Conservation (phyloP, 2,329 filamentous ascomycete species). For the Huntiella decipiens region DNA sequence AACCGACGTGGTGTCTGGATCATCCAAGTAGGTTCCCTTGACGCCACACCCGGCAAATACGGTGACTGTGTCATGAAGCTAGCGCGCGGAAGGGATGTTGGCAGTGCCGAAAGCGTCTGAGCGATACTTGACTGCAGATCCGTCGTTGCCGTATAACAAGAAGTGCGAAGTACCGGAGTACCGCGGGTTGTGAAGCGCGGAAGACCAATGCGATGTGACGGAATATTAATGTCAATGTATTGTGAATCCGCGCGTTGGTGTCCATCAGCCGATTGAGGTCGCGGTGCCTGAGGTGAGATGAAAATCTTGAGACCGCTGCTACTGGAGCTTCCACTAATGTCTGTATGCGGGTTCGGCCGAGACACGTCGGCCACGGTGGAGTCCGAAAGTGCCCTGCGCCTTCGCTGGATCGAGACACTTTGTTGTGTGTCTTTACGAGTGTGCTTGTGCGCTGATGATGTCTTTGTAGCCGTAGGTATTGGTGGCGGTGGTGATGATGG, state of each 20-base stretch:
- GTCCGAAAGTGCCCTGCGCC: slow-evolving; percentile 53
- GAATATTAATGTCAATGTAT: slow-evolving; percentile 51
- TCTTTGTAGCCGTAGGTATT: slow-evolving; percentile 1
- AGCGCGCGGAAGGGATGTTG: slow-evolving; percentile 5
- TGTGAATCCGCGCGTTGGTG: slow-evolving; percentile 21
- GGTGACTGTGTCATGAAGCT: slow-evolving; percentile 6
- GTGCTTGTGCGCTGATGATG: slow-evolving; percentile 12
- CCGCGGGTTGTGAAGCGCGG: slow-evolving; percentile 62
- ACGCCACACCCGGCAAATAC: slow-evolving; percentile 6
- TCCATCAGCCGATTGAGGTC: slow-evolving; percentile 34
- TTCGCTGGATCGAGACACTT: slow-evolving; percentile 15
- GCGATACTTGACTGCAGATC: slow-evolving; percentile 22
- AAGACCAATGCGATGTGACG: slow-evolving; percentile 66
- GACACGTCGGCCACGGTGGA: slow-evolving; percentile 48
- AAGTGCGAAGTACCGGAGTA: slow-evolving; percentile 59
- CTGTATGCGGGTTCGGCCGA: slow-evolving; percentile 17
- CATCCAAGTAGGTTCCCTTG: slow-evolving; percentile 11
- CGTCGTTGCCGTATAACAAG: slow-evolving; percentile 60
- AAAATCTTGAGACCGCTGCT: slow-evolving; percentile 59
- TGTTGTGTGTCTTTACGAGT: background rate
- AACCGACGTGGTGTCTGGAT: slow-evolving; percentile 7
- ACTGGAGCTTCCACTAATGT: slow-evolving; percentile 31
- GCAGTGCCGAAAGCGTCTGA: background rate
- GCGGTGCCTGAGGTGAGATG: slow-evolving; percentile 38
- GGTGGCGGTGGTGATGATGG: too few species aligned